Percentiles rank a stretch among this genome's conserved stretches.
phyloP scores from a whole-genome alignment of 805 yeast genomes.

The Isabelozyma gotoi region DNA sequence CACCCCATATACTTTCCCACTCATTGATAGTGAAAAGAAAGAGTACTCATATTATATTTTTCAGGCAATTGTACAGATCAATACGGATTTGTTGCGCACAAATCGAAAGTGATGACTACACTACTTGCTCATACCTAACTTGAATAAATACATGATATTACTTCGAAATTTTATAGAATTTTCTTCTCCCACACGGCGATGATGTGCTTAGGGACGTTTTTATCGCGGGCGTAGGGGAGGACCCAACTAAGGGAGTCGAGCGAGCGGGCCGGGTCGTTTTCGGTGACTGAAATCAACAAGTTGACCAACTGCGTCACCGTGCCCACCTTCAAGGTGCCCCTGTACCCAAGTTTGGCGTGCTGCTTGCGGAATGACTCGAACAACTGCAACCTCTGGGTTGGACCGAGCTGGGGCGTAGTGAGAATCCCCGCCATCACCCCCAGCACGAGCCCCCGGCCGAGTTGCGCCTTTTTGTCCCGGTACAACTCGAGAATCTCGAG shows the following conservation, averaged over 20 bases:
- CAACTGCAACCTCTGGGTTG: constrained; percentile 15
- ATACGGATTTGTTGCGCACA: too few species aligned
- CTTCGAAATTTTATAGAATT: too few species aligned
- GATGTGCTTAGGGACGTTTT: constrained; percentile 6
- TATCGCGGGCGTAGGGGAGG: constrained; percentile 6
- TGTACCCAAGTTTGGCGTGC: constrained; percentile 17
- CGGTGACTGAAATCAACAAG: constrained; percentile 8
- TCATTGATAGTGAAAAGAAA: constrained; percentile 12
- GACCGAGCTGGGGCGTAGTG: constrained; percentile 11
- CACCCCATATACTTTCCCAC: constrained; percentile 51
- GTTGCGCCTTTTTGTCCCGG: constrained; percentile 15
- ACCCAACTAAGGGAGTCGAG: constrained; percentile 6
- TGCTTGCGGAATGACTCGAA: constrained; percentile 16
- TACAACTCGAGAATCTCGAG: constrained; percentile 22
- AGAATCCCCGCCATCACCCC: constrained; percentile 30
- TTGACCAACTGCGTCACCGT: constrained; percentile 11
- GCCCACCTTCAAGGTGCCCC: constrained; percentile 8
- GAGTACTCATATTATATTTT: too few species aligned
- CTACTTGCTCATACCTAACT: too few species aligned
- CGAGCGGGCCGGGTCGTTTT: constrained; percentile 5
- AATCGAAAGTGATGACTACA: too few species aligned
- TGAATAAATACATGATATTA: too few species aligned
- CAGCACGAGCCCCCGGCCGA: constrained; percentile 16
- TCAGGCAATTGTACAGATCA: not conserved
- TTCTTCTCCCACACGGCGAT: constrained; percentile 5